Base-by-base conservation (phyloP, 495 filamentous ascomycete genomes). In the Margaritispora aquatica region DNA sequence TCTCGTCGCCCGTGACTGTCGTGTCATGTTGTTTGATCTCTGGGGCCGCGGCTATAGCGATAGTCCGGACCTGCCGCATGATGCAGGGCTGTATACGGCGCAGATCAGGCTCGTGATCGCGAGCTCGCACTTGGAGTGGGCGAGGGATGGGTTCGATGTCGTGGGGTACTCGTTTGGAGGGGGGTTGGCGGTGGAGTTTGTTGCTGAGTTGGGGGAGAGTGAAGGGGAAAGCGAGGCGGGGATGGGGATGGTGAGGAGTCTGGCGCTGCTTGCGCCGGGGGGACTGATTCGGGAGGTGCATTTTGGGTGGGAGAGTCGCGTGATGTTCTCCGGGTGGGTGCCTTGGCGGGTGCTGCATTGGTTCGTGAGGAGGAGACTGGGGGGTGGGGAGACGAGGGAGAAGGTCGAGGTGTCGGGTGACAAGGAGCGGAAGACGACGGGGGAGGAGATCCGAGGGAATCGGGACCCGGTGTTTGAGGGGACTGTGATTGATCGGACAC, bases 131-230 rank as follows among this genome's bases (percentile, higher is more conserved):
- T 71, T 80, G 27, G 34, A 72, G 1, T 69, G 67, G 67, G 57
- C 54, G 1, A 51, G 72, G 1, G 73, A 71, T 13, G 76, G 76
- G 51, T 90, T 96, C 72, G 78, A 79, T 19, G 70, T 96, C 0
- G 72, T 94, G 13, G 93, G 92, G 1, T 96, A 95, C 72, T 91
- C 87, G 0, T 78, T 97, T 0, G 91, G 92, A 24, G 93, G 92
- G 49, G 86, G 87, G 34, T 84, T 96, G 49, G 77, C 81, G 11
- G 84, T 85, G 10, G 76, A 83, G n/a, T 95, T 96, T 64, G 83
- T 88, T 1, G 76, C 79, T 9, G 77, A 81, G 58, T 90, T 93
- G 66, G 86, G 89, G 0, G 68, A 82, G 21, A 71, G n/a, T n/a
- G n/a, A n/a, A n/a, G n/a, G n/a, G n/a, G n/a, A n/a, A n/a, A n/a